phyloP scores from a whole-genome alignment of 495 filamentous ascomycete genomes.

The Daldinia vernicosa region DNA sequence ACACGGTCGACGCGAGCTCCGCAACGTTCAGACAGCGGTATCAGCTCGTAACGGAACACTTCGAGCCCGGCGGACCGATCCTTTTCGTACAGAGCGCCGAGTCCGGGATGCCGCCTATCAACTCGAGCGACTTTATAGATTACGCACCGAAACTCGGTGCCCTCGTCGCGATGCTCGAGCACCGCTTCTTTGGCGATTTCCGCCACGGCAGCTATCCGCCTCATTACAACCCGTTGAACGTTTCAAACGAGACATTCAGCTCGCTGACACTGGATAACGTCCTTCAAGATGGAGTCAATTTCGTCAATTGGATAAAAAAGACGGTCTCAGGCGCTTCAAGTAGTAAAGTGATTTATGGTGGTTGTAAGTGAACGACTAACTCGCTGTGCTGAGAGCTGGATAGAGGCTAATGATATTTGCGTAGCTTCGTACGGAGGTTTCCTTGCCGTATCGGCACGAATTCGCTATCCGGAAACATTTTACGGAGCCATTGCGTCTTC shows the following conservation, averaged over 20 bases:
- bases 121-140: constrained; percentile 36
- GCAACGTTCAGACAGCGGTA: constrained; percentile 39
- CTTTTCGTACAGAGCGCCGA: constrained; percentile 41
- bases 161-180: constrained; percentile 38
- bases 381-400: too few relatives aligned
- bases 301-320: constrained; percentile 38
- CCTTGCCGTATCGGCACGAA: constrained; percentile 36
- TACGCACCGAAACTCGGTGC: constrained; percentile 37
- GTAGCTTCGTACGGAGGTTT: constrained; percentile 42
- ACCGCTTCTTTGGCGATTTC: constrained; percentile 36
- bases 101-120: constrained; percentile 29
- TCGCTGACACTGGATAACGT: constrained; percentile 36
- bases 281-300: constrained; percentile 32
- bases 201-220: constrained; percentile 30
- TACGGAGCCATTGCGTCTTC: constrained; percentile 36
- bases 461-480: constrained; percentile 35
- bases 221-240: constrained; percentile 28
- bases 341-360: constrained; percentile 30
- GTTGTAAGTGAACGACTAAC: constrained; percentile 7
- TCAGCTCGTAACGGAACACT: constrained; percentile 29
- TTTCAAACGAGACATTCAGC: constrained; percentile 14
- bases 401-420: constrained; percentile 5
- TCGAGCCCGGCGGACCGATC: constrained; percentile 40
- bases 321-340: constrained; percentile 23
- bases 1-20: constrained; percentile 15